Evolutionary conservation across 129 eudicot genomes (phyloP).

Genomic region (Artemisia annua): DNA sequence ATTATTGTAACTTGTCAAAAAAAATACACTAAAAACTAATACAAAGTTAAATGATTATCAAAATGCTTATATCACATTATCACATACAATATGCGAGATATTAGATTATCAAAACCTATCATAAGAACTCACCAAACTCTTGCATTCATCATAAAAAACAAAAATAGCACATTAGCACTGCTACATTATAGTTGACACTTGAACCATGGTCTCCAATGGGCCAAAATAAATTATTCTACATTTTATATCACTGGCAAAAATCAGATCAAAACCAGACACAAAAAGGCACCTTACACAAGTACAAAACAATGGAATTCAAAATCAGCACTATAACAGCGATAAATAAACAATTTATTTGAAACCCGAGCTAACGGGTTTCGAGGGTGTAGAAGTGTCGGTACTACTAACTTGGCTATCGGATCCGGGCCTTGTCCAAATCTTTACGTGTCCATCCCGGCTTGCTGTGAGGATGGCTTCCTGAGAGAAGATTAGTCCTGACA

Average conservation of each 20-base stretch:
- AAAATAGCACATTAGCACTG: neutral
- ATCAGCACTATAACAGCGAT: conserved; percentile 4
- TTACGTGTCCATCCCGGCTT: conserved; percentile 77
- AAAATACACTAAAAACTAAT: no score
- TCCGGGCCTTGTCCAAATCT: conserved; percentile 77
- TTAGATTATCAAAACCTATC: no score
- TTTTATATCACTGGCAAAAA: conserved; percentile 3
- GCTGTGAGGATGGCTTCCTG: conserved; percentile 62
- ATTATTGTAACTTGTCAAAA: no score
- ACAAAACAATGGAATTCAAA: neutral
- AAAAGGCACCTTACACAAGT: neutral
- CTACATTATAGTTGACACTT: conserved; percentile 16
- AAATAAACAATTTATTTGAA: conserved; percentile 15
- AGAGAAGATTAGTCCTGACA: conserved; percentile 68
- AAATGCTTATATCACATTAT: no score
- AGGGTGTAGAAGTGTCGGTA: conserved; percentile 30
- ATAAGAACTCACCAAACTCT: no score
- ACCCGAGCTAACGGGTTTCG: conserved; percentile 26
- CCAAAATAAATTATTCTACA: conserved; percentile 33
- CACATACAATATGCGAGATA: no score
- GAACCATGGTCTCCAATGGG: conserved; percentile 15
- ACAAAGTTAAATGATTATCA: no score
- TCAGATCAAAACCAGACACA: conserved; percentile 15
- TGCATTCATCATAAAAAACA: neutral
- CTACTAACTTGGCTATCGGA: conserved; percentile 41